Conservation (phyloP, 177 flowering plant genomes). For the Vitis hybrid region DNA sequence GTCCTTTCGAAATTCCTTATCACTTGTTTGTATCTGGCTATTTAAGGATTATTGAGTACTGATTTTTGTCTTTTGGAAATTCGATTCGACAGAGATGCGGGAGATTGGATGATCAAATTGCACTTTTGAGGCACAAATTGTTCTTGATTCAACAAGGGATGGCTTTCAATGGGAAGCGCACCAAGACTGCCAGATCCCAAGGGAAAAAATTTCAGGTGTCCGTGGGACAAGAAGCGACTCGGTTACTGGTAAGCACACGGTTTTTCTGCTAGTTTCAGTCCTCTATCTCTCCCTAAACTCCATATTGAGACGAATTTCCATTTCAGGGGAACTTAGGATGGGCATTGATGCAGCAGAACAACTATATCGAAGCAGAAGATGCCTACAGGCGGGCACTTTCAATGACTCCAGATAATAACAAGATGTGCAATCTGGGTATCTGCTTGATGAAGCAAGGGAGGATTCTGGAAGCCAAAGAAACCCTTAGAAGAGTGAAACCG, state of each 20-base stretch:
- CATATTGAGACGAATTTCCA: not conserved
- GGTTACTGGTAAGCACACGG: slow-evolving; percentile 66
- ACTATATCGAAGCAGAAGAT: slow-evolving; percentile 87
- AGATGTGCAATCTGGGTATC: slow-evolving; percentile 98
- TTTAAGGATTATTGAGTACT: not conserved
- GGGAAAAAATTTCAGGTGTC: slow-evolving; percentile 99
- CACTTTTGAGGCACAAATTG: slow-evolving; percentile 79
- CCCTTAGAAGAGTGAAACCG: slow-evolving; percentile 73
- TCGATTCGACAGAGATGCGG: slow-evolving; percentile 79
- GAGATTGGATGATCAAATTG: slow-evolving; percentile 90
- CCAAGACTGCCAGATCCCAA: slow-evolving; percentile 95
- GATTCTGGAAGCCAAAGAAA: slow-evolving; percentile 76
- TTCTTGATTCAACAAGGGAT: slow-evolving; percentile 87
- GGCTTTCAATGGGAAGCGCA: slow-evolving; percentile 97
- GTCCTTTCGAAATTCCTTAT: not conserved
- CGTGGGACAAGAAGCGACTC: slow-evolving; percentile 94
- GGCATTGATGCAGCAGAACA: slow-evolving; percentile 95
- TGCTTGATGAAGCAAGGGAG: slow-evolving; percentile 98
- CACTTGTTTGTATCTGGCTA: not conserved
- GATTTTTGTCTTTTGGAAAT: not conserved
- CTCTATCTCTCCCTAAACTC: not conserved
- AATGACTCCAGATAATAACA: slow-evolving; percentile 87
- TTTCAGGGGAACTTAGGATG: slow-evolving; percentile 96
- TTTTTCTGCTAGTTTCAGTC: not conserved
- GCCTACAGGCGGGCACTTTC: slow-evolving; percentile 81